Conservation (phyloP, 1,284 basidiomycete species). For the Boletus holoroseus region DNA sequence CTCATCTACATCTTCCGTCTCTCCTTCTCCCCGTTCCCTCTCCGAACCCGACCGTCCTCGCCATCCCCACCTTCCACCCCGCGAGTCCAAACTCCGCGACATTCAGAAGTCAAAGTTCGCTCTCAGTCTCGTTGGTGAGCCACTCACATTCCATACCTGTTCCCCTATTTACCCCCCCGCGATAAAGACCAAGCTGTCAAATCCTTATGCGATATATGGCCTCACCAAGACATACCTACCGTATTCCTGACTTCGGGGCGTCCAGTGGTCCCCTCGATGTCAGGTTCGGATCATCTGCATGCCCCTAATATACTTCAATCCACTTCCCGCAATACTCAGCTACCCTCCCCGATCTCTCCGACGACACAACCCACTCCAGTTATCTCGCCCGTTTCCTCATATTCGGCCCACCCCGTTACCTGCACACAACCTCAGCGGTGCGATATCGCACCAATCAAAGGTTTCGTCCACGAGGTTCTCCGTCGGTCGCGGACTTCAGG, state of each 20-base stretch:
- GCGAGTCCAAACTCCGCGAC: slow-evolving; percentile 42
- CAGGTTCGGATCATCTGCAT: slow-evolving; percentile 15
- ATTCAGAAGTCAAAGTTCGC: slow-evolving; percentile 59
- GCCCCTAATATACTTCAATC: slow-evolving; percentile 19
- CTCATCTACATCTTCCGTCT: slow-evolving; percentile 35
- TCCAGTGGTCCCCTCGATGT: slow-evolving; percentile 27
- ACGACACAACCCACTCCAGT: slow-evolving; percentile 36
- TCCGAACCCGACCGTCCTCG: slow-evolving; percentile 38
- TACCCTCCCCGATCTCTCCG: slow-evolving; percentile 46
- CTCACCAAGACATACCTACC: slow-evolving; percentile 59
- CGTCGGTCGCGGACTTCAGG: slow-evolving; percentile 71
- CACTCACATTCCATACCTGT: slow-evolving; percentile 5
- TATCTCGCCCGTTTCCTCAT: slow-evolving; percentile 23
- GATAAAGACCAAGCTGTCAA: slow-evolving; percentile 68
- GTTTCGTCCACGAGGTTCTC: slow-evolving; percentile 73
- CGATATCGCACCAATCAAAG: slow-evolving; percentile 54
- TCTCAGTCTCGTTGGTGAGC: slow-evolving; percentile 62
- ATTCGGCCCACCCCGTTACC: slow-evolving; percentile 18
- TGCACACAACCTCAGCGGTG: slow-evolving; percentile 22
- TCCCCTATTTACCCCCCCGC: slow-evolving; percentile 18
- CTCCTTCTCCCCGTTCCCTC: slow-evolving; percentile 34
- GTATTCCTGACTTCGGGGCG: slow-evolving; percentile 48
- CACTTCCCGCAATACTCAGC: slow-evolving; percentile 37
- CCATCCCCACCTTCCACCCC: slow-evolving; percentile 28
- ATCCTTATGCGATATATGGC: slow-evolving; percentile 70